Evolutionary conservation across 2,329 filamentous ascomycete species (phyloP).

Genomic region (Botrytis deweyae): DNA sequence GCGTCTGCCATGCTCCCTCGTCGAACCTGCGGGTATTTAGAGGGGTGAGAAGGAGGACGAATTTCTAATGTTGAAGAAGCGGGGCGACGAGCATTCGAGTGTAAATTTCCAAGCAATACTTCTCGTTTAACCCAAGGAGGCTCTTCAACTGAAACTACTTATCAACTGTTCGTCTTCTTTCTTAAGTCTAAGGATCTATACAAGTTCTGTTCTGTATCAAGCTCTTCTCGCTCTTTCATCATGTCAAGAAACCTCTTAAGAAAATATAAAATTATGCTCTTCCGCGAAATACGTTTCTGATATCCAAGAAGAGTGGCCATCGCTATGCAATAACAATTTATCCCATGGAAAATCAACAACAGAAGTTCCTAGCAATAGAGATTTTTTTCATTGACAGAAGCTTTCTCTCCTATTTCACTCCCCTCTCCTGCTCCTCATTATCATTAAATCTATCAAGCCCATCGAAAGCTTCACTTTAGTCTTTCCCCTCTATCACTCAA

Average conservation of each 20-base stretch:
- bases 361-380: background rate
- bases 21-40: background rate
- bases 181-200: background rate
- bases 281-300: background rate
- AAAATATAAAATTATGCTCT: too few relatives aligned
- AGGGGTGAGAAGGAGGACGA: accelerated
- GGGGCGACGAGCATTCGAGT: background rate
- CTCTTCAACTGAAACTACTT: background rate
- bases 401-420: background rate
- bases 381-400: background rate
- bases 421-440: background rate
- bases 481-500: background rate
- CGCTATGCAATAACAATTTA: background rate
- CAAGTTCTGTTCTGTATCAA: background rate
- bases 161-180: background rate
- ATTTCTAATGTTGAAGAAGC: background rate
- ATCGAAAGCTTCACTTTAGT: background rate
- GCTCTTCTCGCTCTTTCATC: background rate
- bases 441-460: background rate
- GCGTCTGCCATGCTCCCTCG: background rate
- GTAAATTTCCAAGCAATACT: background rate
- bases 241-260: background rate
- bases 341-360: background rate
- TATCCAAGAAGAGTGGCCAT: background rate
- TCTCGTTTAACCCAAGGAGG: background rate